Evolutionary conservation across 257 asterid species (phyloP).

Genomic region (Nicotiana attenuata): DNA sequence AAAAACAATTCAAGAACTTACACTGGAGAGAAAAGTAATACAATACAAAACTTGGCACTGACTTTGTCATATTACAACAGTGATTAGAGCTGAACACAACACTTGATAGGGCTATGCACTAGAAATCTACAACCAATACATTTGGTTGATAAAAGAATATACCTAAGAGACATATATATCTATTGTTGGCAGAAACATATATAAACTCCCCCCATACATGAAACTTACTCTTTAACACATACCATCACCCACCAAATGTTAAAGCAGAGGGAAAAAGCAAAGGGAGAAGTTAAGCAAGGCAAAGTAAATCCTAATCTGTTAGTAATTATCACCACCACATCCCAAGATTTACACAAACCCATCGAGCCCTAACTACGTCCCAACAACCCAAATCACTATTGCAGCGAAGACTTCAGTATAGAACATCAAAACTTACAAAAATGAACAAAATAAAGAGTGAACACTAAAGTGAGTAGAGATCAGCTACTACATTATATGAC

Average conservation of each 20-base stretch:
- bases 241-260: background rate
- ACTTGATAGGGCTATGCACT: background rate
- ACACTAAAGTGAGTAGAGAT: slow-evolving; percentile 3
- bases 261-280: background rate
- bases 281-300: slow-evolving; percentile 6
- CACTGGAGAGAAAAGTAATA: background rate
- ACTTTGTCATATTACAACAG: background rate
- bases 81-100: background rate
- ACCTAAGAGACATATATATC: slow-evolving; percentile 1
- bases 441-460: background rate
- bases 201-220: background rate
- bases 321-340: slow-evolving; percentile 7
- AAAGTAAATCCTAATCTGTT: slow-evolving; percentile 7
- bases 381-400: slow-evolving; percentile 6
- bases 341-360: slow-evolving; percentile 18
- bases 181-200: background rate
- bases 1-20: no score
- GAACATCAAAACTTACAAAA: background rate
- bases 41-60: background rate
- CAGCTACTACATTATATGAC: background rate
- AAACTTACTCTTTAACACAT: no score
- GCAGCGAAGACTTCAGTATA: background rate
- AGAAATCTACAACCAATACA: background rate
- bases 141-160: background rate
- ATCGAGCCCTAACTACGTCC: background rate